These are phyloP conservation scores for Ophidiomyces ophidiicola DNA, from an alignment of 2,329 filamentous ascomycete species.

Conservation along the genomic window DNA sequence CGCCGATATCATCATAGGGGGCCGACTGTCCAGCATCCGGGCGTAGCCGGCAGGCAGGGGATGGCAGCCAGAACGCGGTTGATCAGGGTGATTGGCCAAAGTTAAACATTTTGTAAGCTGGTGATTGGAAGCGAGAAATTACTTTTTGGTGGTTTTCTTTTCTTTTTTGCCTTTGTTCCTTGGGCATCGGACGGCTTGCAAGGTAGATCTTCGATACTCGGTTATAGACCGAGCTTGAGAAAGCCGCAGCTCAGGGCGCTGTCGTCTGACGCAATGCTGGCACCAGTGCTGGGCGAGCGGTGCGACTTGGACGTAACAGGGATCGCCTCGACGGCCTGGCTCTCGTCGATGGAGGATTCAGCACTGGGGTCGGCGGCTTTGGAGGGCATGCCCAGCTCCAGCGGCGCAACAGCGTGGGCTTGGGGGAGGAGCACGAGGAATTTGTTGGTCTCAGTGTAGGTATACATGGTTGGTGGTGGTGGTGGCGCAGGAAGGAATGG, in stretches of 20 bases:
- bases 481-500: neutral
- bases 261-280: slow-evolving; percentile 7
- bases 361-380: slow-evolving; percentile 1
- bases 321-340: neutral
- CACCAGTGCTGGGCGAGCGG: slow-evolving; percentile 14
- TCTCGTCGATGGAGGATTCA: neutral
- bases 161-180: neutral
- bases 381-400: slow-evolving; percentile 2
- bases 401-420: slow-evolving; percentile 10
- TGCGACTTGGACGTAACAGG: slow-evolving; percentile 8
- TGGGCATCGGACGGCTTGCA: too few relatives aligned
- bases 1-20: slow-evolving; percentile 1
- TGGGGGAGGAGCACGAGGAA: slow-evolving; percentile 17
- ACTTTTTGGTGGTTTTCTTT: neutral
- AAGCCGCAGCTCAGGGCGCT: slow-evolving; percentile 11
- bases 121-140: slow-evolving; percentile 5
- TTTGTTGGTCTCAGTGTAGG: slow-evolving; percentile 15
- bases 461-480: slow-evolving; percentile 13
- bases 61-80: neutral
- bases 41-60: slow-evolving; percentile 6
- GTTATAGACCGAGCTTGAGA: slow-evolving; percentile 15
- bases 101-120: slow-evolving; percentile 2
- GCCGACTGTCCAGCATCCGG: slow-evolving; percentile 2
- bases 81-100: slow-evolving; percentile 3
- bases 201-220: neutral